A percentile compares a stretch with the other conserved stretches of the same genome.
Evolutionary conservation across 2,329 filamentous ascomycete species (phyloP).

Genomic region (Colletotrichum tropicale): DNA sequence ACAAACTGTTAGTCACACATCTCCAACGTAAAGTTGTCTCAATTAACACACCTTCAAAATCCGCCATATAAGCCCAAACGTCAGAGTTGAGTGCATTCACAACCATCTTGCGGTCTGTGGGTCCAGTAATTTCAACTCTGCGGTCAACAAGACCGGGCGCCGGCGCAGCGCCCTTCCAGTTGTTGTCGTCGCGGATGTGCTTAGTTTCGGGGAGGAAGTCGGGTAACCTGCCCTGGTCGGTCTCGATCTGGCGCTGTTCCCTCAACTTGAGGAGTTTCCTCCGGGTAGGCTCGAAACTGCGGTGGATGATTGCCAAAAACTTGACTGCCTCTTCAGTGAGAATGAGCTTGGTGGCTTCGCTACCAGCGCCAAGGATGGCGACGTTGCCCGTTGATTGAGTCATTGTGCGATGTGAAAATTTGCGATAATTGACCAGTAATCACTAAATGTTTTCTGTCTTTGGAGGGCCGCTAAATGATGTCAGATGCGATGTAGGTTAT

Average conservation of each 20-base stretch:
- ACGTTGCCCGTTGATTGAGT: constrained; percentile 52
- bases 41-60: constrained; percentile 64
- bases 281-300: constrained; percentile 82
- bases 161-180: constrained; percentile 84
- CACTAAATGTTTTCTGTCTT: neutral
- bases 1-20: neutral
- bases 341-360: constrained; percentile 78
- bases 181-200: constrained; percentile 84
- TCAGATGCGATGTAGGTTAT: neutral
- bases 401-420: neutral
- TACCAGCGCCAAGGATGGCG: constrained; percentile 75
- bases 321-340: constrained; percentile 81
- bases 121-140: constrained; percentile 87
- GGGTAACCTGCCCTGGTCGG: constrained; percentile 80
- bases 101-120: constrained; percentile 92
- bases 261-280: constrained; percentile 82
- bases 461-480: neutral
- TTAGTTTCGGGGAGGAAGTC: constrained; percentile 90
- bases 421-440: neutral
- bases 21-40: neutral
- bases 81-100: constrained; percentile 89
- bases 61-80: constrained; percentile 95
- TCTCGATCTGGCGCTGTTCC: constrained; percentile 79
- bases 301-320: constrained; percentile 85
- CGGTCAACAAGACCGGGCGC: constrained; percentile 85